Base-by-base conservation (phyloP, 1,284 basidiomycete species). In the Cryptococcus sp. region DNA sequence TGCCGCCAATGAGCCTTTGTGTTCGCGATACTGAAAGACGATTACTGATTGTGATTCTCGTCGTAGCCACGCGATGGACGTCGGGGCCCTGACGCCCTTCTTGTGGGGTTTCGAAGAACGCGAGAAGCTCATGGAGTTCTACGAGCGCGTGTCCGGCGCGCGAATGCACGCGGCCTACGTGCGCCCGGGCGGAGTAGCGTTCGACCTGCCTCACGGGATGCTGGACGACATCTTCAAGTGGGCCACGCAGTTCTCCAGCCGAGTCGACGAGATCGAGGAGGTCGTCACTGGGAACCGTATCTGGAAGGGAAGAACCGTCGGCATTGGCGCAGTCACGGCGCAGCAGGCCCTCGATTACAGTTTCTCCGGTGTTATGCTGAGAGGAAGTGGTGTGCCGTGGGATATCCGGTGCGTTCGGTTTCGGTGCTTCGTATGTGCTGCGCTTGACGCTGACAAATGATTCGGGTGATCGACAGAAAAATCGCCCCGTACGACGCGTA, bases 121-220 rank as follows among this genome's bases (percentile, higher is more conserved):
- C 66, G 95, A 99, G 82, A 98, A 99, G 83, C 87, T 99, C 67
- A 98, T 98, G 95, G 95, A 99, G 80, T 99, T 99, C 81, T 98
- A 99, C 80, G 95, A 99, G 81, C 92, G 95, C 59, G 94, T 99
- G 39, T 98, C 94, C 10, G 95, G 95, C 69, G 95, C 95, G 2
- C 93, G 95, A 61, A 84, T 99, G 73, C 95, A 99, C 77, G 88
- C 93, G 6, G 95, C 95, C n/a, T 99, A 98, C 78, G 88, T 99
- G 50, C 91, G 95, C 62, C 96, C 95, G 4, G 95, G 95, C 65
- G 95, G 96, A 73, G 96, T 99, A 50, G 94, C 96, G 1, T 98
- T 94, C 76, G 96, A 99, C 75, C 83, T 99, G 49, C 95, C 95
- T 6, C 94, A 97, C 71, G 95, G 95, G 17, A 82, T 99, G 39